Conservation (phyloP, 2,329 filamentous ascomycete genomes). For the Stemphylium beticola region DNA sequence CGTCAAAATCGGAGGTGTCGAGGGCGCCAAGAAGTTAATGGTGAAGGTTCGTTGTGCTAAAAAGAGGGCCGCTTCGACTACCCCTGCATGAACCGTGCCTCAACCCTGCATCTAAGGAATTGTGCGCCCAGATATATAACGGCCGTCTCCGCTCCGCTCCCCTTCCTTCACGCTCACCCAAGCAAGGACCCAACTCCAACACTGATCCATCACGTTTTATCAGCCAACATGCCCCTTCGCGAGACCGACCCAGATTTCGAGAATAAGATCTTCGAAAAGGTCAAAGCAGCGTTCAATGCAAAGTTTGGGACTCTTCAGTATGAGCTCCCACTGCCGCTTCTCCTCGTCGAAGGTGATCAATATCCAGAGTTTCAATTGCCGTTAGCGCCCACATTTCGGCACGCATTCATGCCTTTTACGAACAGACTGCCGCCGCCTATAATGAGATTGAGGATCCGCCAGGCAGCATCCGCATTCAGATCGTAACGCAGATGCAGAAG, state of each 20-base stretch:
- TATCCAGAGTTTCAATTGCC: slow-evolving; percentile 14
- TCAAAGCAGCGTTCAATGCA: slow-evolving; percentile 16
- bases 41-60: no score
- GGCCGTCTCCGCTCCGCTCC: no score
- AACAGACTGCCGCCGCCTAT: slow-evolving; percentile 11
- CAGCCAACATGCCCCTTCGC: slow-evolving; percentile 15
- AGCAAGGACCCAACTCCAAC: not conserved
- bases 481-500: slow-evolving; percentile 12
- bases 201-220: not conserved
- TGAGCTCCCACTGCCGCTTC: slow-evolving; percentile 15
- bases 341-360: slow-evolving; percentile 10
- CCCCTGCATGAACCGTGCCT: no score
- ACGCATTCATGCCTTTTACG: slow-evolving; percentile 18
- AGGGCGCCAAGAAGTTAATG: no score
- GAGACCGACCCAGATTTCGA: slow-evolving; percentile 17
- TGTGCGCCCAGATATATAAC: no score
- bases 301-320: slow-evolving; percentile 15
- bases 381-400: slow-evolving; percentile 11
- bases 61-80: no score
- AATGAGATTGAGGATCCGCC: slow-evolving; percentile 7
- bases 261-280: slow-evolving; percentile 12
- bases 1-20: no score
- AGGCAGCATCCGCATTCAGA: slow-evolving; percentile 8
- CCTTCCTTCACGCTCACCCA: no score
- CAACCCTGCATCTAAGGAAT: no score